These are phyloP conservation scores for Saccharomyces hybrid DNA, from an alignment of 1,139 yeast species.

Conservation along the genomic window DNA sequence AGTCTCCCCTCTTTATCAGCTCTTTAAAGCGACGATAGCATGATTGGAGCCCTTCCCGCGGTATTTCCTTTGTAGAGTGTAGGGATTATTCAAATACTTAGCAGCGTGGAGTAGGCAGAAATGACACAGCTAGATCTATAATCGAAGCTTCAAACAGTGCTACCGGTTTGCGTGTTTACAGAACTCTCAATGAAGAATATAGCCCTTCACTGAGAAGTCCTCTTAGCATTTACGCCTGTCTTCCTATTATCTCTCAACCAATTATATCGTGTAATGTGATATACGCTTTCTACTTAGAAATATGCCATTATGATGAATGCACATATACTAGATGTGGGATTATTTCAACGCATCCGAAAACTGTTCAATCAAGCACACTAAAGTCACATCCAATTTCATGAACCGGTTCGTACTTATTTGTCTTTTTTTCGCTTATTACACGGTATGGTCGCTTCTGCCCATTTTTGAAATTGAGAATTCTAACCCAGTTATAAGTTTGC, in stretches of 20 bases:
- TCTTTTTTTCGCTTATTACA: conserved; percentile 4
- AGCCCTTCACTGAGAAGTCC: neutral
- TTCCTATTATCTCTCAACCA: neutral
- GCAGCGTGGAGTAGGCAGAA: neutral
- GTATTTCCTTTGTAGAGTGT: neutral
- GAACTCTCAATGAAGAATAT: neutral
- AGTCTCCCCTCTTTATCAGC: neutral
- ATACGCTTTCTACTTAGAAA: neutral
- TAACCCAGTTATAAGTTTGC: neutral
- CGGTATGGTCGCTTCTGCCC: conserved; percentile 3
- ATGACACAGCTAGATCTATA: neutral
- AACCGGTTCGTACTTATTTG: conserved; percentile 1
- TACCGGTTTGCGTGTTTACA: neutral
- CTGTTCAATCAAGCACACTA: neutral
- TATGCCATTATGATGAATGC: neutral
- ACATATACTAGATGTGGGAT: neutral
- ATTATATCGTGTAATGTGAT: neutral
- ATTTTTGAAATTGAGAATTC: conserved; percentile 1
- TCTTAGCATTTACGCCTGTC: neutral
- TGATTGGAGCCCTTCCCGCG: neutral
- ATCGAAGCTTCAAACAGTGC: neutral
- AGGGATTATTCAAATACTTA: neutral
- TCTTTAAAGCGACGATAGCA: neutral
- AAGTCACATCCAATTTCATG: neutral
- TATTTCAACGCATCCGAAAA: neutral